phyloP scores from a whole-genome alignment of 1,139 yeast genomes.

The Geotrichum europaeum region DNA sequence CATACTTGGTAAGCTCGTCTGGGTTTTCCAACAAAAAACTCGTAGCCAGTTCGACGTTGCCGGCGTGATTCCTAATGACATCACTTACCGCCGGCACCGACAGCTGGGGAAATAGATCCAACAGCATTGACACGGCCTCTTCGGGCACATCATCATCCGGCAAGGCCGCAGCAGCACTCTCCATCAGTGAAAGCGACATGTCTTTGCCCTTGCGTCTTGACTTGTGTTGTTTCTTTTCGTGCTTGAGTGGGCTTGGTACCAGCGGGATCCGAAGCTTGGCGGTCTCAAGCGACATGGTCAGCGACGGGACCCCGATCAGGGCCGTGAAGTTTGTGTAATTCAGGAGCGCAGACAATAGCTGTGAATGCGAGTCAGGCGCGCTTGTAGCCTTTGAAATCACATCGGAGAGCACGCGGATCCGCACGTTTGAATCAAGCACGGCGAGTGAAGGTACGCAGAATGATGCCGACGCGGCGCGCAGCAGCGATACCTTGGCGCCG shows the following conservation, averaged over 20 bases:
- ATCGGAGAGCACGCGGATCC: constrained; percentile 10
- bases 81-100: constrained; percentile 12
- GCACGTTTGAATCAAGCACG: constrained; percentile 14
- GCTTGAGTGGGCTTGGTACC: constrained; percentile 7
- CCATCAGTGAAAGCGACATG: not conserved
- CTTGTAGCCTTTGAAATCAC: constrained; percentile 16
- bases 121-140: constrained; percentile 20
- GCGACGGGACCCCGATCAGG: constrained; percentile 17
- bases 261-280: constrained; percentile 19
- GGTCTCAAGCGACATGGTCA: constrained; percentile 20
- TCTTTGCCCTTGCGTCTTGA: not conserved
- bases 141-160: constrained; percentile 11
- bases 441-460: constrained; percentile 14
- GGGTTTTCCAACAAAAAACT: constrained; percentile 60
- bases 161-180: not conserved
- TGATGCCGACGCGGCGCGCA: constrained; percentile 10
- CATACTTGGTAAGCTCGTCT: constrained; percentile 31
- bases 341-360: constrained; percentile 14
- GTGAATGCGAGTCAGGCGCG: constrained; percentile 11
- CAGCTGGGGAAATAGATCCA: constrained; percentile 31
- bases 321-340: constrained; percentile 13
- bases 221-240: not conserved
- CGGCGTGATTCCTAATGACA: constrained; percentile 44
- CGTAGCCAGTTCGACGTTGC: constrained; percentile 55
- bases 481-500: not conserved